Evolutionary conservation across 2,329 filamentous ascomycete genomes (phyloP).

Genomic region (Fusarium phyllophilum): DNA sequence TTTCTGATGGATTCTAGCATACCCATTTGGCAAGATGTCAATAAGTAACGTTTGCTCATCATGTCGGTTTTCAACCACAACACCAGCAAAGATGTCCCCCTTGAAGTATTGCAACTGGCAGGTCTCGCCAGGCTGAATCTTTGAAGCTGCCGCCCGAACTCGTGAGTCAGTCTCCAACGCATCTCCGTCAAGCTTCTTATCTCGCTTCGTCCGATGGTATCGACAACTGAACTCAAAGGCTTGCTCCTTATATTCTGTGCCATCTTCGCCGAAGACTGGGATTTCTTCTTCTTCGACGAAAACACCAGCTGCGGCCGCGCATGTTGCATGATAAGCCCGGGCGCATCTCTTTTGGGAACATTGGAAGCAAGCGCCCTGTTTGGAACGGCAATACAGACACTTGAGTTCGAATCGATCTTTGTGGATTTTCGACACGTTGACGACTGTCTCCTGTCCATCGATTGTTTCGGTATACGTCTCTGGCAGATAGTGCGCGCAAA

Average conservation of each 20-base stretch:
- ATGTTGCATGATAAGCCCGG: slow-evolving; percentile 93
- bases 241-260: slow-evolving; percentile 90
- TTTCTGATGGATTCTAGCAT: slow-evolving; percentile 51
- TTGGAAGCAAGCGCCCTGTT: slow-evolving; percentile 95
- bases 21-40: slow-evolving; percentile 87
- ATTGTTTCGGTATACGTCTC: slow-evolving; percentile 86
- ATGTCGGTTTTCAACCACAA: slow-evolving; percentile 83
- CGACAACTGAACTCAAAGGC: slow-evolving; percentile 94
- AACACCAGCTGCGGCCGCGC: slow-evolving; percentile 89
- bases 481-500: slow-evolving; percentile 90
- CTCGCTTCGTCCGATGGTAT: slow-evolving; percentile 89
- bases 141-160: slow-evolving; percentile 73
- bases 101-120: slow-evolving; percentile 87
- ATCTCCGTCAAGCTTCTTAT: slow-evolving; percentile 77
- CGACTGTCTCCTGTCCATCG: slow-evolving; percentile 77
- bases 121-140: slow-evolving; percentile 76
- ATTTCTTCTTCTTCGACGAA: slow-evolving; percentile 89
- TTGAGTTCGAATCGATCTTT: slow-evolving; percentile 91
- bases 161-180: slow-evolving; percentile 75
- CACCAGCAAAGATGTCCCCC: slow-evolving; percentile 89
- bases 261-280: slow-evolving; percentile 88
- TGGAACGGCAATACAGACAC: slow-evolving; percentile 93
- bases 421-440: slow-evolving; percentile 82
- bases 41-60: slow-evolving; percentile 81
- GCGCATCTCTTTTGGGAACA: slow-evolving; percentile 96